Evolutionary conservation across 768 basidiomycete genomes (phyloP).

Genomic region (Austroboletus festivus): DNA sequence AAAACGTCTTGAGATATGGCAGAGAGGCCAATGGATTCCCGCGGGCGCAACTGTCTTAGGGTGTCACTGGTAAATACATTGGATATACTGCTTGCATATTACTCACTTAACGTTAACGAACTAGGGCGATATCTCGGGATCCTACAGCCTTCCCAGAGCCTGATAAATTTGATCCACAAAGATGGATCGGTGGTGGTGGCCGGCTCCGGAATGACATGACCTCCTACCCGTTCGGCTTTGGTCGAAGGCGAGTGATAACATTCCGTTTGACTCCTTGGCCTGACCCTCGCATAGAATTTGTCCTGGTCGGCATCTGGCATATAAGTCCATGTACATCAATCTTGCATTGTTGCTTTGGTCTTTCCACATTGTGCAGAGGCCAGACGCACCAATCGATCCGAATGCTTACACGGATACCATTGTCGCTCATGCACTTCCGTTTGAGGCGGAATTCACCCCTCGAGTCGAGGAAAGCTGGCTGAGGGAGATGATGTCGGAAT

Average conservation of each 20-base stretch:
- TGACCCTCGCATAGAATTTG: conserved; percentile 42
- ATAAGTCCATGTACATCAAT: conserved; percentile 55
- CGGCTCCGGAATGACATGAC: conserved; percentile 42
- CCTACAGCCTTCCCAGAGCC: conserved; percentile 28
- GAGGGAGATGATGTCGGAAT: neutral
- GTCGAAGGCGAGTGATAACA: conserved; percentile 30
- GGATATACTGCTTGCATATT: neutral
- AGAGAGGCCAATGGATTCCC: conserved; percentile 24
- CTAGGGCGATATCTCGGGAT: conserved; percentile 23
- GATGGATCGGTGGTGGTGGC: conserved; percentile 47
- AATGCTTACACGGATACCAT: conserved; percentile 53
- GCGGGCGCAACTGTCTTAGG: conserved; percentile 21
- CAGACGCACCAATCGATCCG: conserved; percentile 50
- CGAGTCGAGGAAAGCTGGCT: conserved; percentile 17
- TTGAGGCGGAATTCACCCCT: conserved; percentile 53
- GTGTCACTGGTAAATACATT: conserved; percentile 15
- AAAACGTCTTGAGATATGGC: conserved; percentile 4
- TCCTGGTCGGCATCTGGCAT: conserved; percentile 54
- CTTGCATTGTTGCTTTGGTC: conserved; percentile 63
- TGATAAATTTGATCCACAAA: conserved; percentile 51
- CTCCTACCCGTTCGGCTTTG: conserved; percentile 51
- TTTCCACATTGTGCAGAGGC: conserved; percentile 50
- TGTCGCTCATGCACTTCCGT: conserved; percentile 56
- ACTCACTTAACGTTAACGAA: neutral
- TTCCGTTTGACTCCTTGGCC: neutral